Percentiles rank a stretch among this genome's conserved stretches.
Evolutionary conservation across 345 rosid genomes (phyloP).

Genomic region (Aegle marmelos): DNA sequence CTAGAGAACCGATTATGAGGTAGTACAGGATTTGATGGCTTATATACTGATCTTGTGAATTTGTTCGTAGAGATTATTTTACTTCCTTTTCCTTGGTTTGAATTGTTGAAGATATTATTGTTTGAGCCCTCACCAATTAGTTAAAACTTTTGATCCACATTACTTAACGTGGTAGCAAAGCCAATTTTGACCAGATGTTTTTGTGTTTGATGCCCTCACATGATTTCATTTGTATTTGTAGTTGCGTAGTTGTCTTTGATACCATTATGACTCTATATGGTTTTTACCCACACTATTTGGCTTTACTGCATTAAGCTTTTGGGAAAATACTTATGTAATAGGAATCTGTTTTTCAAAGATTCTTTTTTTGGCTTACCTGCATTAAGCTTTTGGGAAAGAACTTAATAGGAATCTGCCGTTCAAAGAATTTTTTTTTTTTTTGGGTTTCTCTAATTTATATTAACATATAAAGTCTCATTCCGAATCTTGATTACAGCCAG

Average conservation of each 20-base stretch:
- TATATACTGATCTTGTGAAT: not conserved
- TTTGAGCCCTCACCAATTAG: not conserved
- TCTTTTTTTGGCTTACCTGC: not conserved
- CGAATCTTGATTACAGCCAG: not conserved
- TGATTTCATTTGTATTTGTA: not conserved
- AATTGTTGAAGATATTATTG: not conserved
- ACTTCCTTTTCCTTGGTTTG: not conserved
- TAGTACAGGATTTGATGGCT: slow-evolving; percentile 14
- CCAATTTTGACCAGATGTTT: too few species aligned
- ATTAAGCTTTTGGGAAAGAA: not conserved
- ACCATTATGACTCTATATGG: not conserved
- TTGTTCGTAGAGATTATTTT: not conserved
- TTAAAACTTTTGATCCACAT: not conserved
- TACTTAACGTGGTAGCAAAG: not conserved
- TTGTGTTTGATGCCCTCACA: not conserved
- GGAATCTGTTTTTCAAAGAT: not conserved
- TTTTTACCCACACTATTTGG: not conserved
- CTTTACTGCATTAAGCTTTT: not conserved
- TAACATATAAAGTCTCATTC: not conserved
- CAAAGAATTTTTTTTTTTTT: not conserved
- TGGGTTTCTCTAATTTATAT: not conserved
- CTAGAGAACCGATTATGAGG: slow-evolving; percentile 40
- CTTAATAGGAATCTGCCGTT: not conserved
- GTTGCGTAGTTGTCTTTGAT: not conserved
- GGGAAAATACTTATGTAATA: not conserved